Evolutionary conservation across 768 basidiomycete genomes (phyloP).

Genomic region (Agrocybe chaxingu): DNA sequence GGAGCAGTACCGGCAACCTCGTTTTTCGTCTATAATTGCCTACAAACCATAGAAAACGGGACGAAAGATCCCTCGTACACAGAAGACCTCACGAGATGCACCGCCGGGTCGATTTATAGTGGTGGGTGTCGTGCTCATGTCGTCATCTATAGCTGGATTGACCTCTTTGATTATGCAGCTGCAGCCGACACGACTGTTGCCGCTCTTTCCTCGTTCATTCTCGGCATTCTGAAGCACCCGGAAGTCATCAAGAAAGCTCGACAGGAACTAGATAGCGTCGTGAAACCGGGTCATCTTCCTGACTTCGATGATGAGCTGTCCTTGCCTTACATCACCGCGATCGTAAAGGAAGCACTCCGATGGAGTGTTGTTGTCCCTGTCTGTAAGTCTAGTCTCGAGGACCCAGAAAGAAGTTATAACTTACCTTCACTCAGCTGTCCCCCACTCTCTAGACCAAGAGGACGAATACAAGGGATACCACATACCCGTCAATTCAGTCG

Average conservation of each 20-base stretch:
- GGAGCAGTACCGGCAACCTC: too few species aligned
- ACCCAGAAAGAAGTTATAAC: background rate
- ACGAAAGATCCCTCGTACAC: too few species aligned
- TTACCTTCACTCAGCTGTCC: slow-evolving; percentile 9
- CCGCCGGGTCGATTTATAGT: too few species aligned
- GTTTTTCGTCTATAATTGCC: too few species aligned
- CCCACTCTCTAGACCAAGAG: slow-evolving; percentile 18
- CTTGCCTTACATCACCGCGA: slow-evolving; percentile 30
- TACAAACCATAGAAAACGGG: too few species aligned
- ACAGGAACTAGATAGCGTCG: slow-evolving; percentile 29
- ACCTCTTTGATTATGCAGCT: too few species aligned
- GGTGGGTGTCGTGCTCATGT: too few species aligned
- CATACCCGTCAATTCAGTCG: slow-evolving; percentile 26
- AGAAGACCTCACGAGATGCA: too few species aligned
- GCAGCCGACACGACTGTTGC: slow-evolving; percentile 18
- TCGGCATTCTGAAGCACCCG: slow-evolving; percentile 29
- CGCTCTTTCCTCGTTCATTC: slow-evolving; percentile 27
- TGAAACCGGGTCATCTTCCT: slow-evolving; percentile 29
- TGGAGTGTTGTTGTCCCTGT: slow-evolving; percentile 26
- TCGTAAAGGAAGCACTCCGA: slow-evolving; percentile 25
- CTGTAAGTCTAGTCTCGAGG: slow-evolving; percentile 8
- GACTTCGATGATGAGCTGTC: slow-evolving; percentile 23
- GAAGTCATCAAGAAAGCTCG: slow-evolving; percentile 30
- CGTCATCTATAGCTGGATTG: too few species aligned
- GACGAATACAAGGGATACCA: slow-evolving; percentile 28